Evolutionary conservation across 345 rosid genomes (phyloP).

Genomic region (Bruguiera sexangula): DNA sequence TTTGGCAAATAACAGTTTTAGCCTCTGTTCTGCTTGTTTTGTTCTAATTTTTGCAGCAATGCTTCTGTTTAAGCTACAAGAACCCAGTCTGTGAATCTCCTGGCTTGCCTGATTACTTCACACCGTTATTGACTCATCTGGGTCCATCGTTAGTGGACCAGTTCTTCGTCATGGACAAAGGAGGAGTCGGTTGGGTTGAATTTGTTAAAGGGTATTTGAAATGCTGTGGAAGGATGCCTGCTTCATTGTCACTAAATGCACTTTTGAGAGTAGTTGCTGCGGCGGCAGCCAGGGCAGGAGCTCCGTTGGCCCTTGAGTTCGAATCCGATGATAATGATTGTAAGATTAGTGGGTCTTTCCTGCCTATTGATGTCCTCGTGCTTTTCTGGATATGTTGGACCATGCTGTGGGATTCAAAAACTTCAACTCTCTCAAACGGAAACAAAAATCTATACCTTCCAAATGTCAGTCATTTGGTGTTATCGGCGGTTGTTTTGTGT

Average conservation of each 20-base stretch:
- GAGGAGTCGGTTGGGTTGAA: slow-evolving; percentile 63
- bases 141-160: slow-evolving; percentile 63
- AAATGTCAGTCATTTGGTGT: slow-evolving; percentile 53
- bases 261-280: slow-evolving; percentile 52
- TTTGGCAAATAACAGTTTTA: too few species aligned
- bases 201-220: slow-evolving; percentile 69
- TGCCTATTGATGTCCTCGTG: slow-evolving; percentile 44
- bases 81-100: slow-evolving; percentile 39
- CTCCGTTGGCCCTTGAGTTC: slow-evolving; percentile 53
- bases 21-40: too few species aligned
- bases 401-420: slow-evolving; percentile 55
- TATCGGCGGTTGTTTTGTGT: slow-evolving; percentile 64
- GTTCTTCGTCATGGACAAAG: slow-evolving; percentile 51
- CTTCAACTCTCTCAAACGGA: slow-evolving; percentile 12
- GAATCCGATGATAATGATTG: slow-evolving; percentile 60
- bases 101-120: slow-evolving; percentile 40
- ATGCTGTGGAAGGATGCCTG: slow-evolving; percentile 77
- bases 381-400: slow-evolving; percentile 78
- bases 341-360: slow-evolving; percentile 55
- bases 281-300: slow-evolving; percentile 39
- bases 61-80: slow-evolving; percentile 46
- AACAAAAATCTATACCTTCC: slow-evolving; percentile 44
- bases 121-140: slow-evolving; percentile 48
- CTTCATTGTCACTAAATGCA: slow-evolving; percentile 43
- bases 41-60: slow-evolving; percentile 45